phyloP scores from a whole-genome alignment of 257 asterid species.

The Scutellaria barbata region DNA sequence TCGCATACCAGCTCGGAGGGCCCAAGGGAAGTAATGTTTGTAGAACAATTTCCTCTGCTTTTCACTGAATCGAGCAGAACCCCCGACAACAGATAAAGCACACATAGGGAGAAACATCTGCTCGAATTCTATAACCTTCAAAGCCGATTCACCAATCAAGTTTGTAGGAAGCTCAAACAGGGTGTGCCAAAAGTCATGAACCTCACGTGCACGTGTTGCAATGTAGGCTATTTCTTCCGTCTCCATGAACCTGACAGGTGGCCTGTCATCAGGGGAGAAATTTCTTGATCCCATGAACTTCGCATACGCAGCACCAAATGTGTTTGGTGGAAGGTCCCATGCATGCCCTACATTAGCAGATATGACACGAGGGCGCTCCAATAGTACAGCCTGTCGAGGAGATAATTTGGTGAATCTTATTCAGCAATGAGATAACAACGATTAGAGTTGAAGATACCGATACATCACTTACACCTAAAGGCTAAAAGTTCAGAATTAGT shows the following conservation, averaged over 20 bases:
- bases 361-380: slow-evolving; percentile 88
- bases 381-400: slow-evolving; percentile 58
- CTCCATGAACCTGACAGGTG: slow-evolving; percentile 98
- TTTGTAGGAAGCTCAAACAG: slow-evolving; percentile 88
- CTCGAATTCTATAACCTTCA: slow-evolving; percentile 91
- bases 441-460: background rate
- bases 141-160: slow-evolving; percentile 87
- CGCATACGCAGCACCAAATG: slow-evolving; percentile 97
- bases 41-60: slow-evolving; percentile 79
- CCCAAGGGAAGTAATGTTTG: slow-evolving; percentile 97
- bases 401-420: background rate
- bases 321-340: slow-evolving; percentile 90
- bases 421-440: background rate
- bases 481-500: background rate
- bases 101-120: slow-evolving; percentile 98
- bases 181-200: slow-evolving; percentile 97
- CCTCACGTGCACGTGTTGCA: slow-evolving; percentile 97
- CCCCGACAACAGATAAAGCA: slow-evolving; percentile 81
- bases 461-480: background rate
- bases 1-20: slow-evolving; percentile 73
- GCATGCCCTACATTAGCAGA: slow-evolving; percentile 85
- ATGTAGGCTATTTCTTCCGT: slow-evolving; percentile 88
- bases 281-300: slow-evolving; percentile 93
- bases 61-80: slow-evolving; percentile 77
- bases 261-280: slow-evolving; percentile 93